phyloP scores from a whole-genome alignment of 2,329 filamentous ascomycete genomes.

The Aspergillus jensenii region DNA sequence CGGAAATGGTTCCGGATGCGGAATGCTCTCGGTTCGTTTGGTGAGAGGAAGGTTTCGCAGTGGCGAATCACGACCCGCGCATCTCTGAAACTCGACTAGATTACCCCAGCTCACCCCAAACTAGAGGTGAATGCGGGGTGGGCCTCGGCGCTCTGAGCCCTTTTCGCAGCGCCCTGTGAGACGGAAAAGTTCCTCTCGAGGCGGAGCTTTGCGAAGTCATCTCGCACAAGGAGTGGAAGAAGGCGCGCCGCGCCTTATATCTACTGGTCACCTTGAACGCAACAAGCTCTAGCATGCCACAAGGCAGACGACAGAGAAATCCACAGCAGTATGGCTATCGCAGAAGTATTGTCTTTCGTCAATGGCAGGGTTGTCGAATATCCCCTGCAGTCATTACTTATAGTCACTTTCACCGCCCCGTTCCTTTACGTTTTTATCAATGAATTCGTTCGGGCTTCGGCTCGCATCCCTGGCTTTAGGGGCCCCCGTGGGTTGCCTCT shows the following conservation, averaged over 20 bases:
- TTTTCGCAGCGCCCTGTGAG: background rate
- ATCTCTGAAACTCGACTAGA: background rate
- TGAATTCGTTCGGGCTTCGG: slow-evolving; percentile 48
- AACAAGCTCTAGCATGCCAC: background rate
- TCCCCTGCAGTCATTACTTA: slow-evolving; percentile 23
- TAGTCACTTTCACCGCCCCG: slow-evolving; percentile 28
- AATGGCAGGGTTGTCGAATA: slow-evolving; percentile 18
- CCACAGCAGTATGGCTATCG: slow-evolving; percentile 28
- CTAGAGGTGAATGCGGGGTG: slow-evolving; percentile 13
- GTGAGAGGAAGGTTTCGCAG: background rate
- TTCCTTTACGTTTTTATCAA: slow-evolving; percentile 51
- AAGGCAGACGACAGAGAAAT: background rate
- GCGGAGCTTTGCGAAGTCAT: slow-evolving; percentile 1
- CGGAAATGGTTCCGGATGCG: slow-evolving; percentile 26
- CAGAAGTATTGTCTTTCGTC: slow-evolving; percentile 21
- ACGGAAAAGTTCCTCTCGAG: slow-evolving; percentile 26
- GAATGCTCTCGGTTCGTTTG: slow-evolving; percentile 21
- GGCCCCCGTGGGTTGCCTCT: slow-evolving; percentile 54
- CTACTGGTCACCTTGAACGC: background rate
- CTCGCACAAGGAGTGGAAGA: background rate
- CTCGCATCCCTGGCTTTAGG: slow-evolving; percentile 47
- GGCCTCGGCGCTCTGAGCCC: background rate
- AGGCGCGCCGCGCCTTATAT: slow-evolving; percentile 1
- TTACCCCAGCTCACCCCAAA: slow-evolving; percentile 12
- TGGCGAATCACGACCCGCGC: slow-evolving; percentile 9